phyloP scores from a whole-genome alignment of 495 filamentous ascomycete species.

The Neurospora sp. region DNA sequence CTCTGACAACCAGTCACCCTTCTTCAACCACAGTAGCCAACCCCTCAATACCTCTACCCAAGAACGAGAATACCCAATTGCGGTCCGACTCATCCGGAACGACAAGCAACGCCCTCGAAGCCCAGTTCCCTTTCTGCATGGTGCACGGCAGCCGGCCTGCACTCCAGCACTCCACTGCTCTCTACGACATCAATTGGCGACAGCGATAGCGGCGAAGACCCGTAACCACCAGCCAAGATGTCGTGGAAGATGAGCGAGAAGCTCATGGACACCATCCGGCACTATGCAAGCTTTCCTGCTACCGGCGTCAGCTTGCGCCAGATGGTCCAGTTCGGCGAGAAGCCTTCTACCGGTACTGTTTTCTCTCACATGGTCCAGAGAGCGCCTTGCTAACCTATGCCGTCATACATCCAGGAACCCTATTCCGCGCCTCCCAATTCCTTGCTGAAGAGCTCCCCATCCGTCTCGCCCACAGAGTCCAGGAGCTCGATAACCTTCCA shows the following conservation, averaged over 20 bases:
- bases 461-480: constrained; percentile 88
- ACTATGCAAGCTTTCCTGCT: constrained; percentile 94
- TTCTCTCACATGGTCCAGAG: background rate
- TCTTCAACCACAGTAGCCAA: background rate
- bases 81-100: background rate
- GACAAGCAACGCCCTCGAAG: background rate
- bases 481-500: constrained; percentile 84
- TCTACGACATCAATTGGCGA: constrained; percentile 24
- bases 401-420: constrained; percentile 52
- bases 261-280: constrained; percentile 97
- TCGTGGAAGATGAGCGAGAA: constrained; percentile 80
- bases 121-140: constrained; percentile 10
- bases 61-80: background rate
- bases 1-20: constrained; percentile 1
- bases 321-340: constrained; percentile 98
- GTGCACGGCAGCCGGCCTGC: constrained; percentile 16
- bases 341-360: constrained; percentile 71
- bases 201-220: constrained; percentile 11
- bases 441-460: constrained; percentile 97
- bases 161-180: constrained; percentile 9
- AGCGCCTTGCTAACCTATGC: background rate
- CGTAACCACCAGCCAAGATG: constrained; percentile 40
- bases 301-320: constrained; percentile 93
- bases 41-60: background rate
- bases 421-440: constrained; percentile 97